Percentiles rank a stretch among this genome's conserved stretches.
phyloP scores from a whole-genome alignment of 345 rosid genomes.

The Eucalyptus sp. region DNA sequence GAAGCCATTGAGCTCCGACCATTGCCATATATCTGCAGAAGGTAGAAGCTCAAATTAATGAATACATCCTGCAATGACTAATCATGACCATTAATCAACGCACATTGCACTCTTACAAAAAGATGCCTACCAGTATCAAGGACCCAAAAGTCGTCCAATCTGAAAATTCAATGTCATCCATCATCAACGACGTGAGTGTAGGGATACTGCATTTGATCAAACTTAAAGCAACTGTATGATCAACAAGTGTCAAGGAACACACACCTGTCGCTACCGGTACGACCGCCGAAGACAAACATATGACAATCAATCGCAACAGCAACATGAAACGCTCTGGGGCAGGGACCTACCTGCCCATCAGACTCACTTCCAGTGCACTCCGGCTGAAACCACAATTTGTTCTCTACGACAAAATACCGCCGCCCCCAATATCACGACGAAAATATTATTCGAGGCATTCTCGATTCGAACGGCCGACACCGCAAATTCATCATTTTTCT shows the following conservation, averaged over 20 bases:
- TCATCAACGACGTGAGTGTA: not conserved
- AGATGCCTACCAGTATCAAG: conserved; percentile 68
- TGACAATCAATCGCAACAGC: conserved; percentile 86
- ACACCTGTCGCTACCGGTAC: conserved; percentile 66
- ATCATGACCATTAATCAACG: not conserved
- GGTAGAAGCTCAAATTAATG: not conserved
- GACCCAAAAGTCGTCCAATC: conserved; percentile 98
- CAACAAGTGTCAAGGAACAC: not conserved
- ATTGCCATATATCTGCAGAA: conserved; percentile 92
- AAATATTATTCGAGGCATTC: not conserved
- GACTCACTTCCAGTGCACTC: conserved; percentile 81
- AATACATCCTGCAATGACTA: not conserved
- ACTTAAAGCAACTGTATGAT: not conserved
- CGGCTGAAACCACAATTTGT: conserved; percentile 85
- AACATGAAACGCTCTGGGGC: conserved; percentile 88
- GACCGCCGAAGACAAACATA: conserved; percentile 98
- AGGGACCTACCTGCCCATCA: conserved; percentile 79
- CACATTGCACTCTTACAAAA: not conserved
- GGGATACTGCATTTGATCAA: not conserved
- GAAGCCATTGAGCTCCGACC: conserved; percentile 91
- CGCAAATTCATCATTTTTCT: not conserved
- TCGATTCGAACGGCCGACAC: not conserved
- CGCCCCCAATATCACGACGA: not conserved
- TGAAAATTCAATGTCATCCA: conserved; percentile 15
- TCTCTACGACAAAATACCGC: conserved; percentile 31